Conservation (phyloP, 495 filamentous ascomycete genomes). For the Lepraria neglecta region DNA sequence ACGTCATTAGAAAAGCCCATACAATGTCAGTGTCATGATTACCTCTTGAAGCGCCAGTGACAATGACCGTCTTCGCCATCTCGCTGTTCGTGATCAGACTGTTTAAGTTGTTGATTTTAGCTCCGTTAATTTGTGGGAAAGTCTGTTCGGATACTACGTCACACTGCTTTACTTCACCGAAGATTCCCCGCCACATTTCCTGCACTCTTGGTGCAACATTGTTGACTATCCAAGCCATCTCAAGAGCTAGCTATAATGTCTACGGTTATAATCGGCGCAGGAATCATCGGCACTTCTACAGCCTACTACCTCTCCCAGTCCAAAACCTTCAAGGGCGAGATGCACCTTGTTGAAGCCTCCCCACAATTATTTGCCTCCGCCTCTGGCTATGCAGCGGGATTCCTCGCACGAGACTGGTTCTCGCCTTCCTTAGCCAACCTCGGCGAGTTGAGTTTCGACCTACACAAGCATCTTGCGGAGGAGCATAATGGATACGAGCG, state of each 20-base stretch:
- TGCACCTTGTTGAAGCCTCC: slow-evolving; percentile 65
- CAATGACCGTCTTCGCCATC: slow-evolving; percentile 50
- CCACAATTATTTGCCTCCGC: slow-evolving; percentile 61
- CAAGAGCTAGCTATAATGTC: slow-evolving; percentile 30
- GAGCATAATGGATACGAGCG: slow-evolving; percentile 50
- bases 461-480: slow-evolving; percentile 59
- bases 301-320: slow-evolving; percentile 65
- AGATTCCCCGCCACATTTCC: not conserved
- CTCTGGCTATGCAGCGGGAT: slow-evolving; percentile 68
- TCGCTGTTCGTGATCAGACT: not conserved
- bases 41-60: slow-evolving; percentile 61
- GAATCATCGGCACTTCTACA: slow-evolving; percentile 73
- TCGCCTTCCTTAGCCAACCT: slow-evolving; percentile 46
- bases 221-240: not conserved
- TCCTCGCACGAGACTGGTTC: slow-evolving; percentile 72
- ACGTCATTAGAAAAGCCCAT: slow-evolving; percentile 6
- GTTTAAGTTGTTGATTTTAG: not conserved
- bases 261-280: slow-evolving; percentile 69
- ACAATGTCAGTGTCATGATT: not conserved
- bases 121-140: not conserved
- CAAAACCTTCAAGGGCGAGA: slow-evolving; percentile 43
- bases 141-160: not conserved
- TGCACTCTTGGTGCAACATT: not conserved
- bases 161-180: not conserved
- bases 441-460: slow-evolving; percentile 60